Evolutionary conservation across 768 basidiomycete species (phyloP).

Genomic region (Chalciporus piperatus): DNA sequence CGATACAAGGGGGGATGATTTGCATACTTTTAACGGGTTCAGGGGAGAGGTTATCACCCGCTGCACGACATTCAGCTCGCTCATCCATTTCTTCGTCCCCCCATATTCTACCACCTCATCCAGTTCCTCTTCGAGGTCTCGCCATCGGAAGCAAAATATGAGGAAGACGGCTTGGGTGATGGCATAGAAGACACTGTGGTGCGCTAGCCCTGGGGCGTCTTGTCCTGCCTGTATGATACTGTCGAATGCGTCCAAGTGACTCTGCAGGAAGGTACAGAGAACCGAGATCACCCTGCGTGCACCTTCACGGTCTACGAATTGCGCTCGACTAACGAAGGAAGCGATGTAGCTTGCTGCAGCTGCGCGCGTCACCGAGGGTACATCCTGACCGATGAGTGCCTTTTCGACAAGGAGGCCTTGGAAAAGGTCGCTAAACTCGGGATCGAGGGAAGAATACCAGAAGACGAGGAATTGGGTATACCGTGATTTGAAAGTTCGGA

Average conservation of each 20-base stretch:
- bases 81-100: constrained; percentile 75
- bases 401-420: constrained; percentile 93
- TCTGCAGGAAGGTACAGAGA: constrained; percentile 82
- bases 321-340: constrained; percentile 86
- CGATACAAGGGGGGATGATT: too few relatives aligned
- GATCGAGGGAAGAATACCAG: constrained; percentile 89
- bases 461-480: constrained; percentile 98
- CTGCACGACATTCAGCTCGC: constrained; percentile 73
- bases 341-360: constrained; percentile 95
- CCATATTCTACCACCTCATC: constrained; percentile 54
- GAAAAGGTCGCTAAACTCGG: constrained; percentile 88
- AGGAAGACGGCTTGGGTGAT: constrained; percentile 89
- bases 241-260: constrained; percentile 73
- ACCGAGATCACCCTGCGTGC: constrained; percentile 72
- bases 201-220: constrained; percentile 31
- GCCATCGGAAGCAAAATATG: constrained; percentile 98
- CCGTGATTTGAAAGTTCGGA: constrained; percentile 94
- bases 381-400: constrained; percentile 61
- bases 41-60: constrained; percentile 76
- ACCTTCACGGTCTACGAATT: constrained; percentile 74
- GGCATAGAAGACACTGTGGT: constrained; percentile 85
- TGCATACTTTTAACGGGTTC: constrained; percentile 80
- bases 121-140: constrained; percentile 70
- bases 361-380: constrained; percentile 76
- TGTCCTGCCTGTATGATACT: constrained; percentile 41